Conservation (phyloP, 2,329 filamentous ascomycete species). For the Fonsecaea monophora region DNA sequence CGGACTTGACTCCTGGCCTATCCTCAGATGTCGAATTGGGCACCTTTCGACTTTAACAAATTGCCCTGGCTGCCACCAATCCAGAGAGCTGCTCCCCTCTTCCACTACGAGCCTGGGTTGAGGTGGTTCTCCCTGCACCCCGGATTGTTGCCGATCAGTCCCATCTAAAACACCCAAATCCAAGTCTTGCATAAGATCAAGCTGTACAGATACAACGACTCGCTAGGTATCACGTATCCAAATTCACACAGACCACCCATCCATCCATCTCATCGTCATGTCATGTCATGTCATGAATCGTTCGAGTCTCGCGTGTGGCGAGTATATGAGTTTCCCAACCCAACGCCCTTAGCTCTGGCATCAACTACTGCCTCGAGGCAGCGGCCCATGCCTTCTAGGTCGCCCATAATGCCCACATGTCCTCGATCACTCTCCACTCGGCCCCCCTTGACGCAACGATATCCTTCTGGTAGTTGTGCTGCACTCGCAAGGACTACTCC, state of each 20-base stretch:
- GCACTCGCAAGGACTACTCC: conserved; percentile 86
- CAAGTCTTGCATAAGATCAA: neutral
- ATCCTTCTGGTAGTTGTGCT: conserved; percentile 83
- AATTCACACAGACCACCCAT: neutral
- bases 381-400: conserved; percentile 78
- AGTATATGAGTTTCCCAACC: conserved; percentile 56
- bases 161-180: neutral
- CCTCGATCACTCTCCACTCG: conserved; percentile 81
- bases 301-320: conserved; percentile 5
- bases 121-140: too few relatives aligned
- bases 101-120: too few relatives aligned
- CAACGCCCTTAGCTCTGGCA: conserved; percentile 75
- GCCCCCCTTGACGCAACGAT: conserved; percentile 74
- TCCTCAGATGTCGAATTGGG: too few relatives aligned
- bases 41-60: too few relatives aligned
- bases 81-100: too few relatives aligned
- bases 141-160: too few relatives aligned
- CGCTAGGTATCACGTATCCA: conserved; percentile 2
- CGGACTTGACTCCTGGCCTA: too few relatives aligned
- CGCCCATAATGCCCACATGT: conserved; percentile 85
- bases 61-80: too few relatives aligned
- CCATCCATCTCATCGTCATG: neutral
- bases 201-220: neutral
- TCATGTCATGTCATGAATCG: conserved; percentile 5
- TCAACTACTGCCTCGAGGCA: conserved; percentile 72